Evolutionary conservation across 1,284 basidiomycete genomes (phyloP).

Genomic region (Cutaneotrichosporon dermatis): DNA sequence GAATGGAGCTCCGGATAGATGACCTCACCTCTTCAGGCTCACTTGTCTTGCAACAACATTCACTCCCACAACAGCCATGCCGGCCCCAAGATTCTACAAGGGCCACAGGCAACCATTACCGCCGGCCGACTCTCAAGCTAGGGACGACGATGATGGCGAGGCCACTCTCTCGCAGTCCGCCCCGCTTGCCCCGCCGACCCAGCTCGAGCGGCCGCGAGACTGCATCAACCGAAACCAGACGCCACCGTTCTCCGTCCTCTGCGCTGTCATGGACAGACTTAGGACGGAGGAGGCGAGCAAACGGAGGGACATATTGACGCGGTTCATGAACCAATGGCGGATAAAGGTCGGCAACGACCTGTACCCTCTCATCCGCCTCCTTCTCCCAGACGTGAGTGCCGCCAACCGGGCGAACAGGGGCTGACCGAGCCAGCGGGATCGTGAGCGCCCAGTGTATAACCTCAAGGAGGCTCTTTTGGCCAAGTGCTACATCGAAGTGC

Average conservation of each 20-base stretch:
- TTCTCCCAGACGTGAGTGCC: conserved; percentile 51
- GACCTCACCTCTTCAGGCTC: no score
- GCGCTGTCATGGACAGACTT: conserved; percentile 45
- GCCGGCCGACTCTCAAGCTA: not conserved
- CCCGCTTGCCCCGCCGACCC: conserved; percentile 22
- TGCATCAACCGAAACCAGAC: conserved; percentile 46
- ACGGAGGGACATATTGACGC: conserved; percentile 35
- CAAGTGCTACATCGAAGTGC: conserved; percentile 80
- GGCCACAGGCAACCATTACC: not conserved
- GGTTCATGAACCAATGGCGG: conserved; percentile 48
- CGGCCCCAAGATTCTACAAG: not conserved
- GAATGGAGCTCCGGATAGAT: no score
- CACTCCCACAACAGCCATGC: not conserved
- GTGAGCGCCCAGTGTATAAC: conserved; percentile 81
- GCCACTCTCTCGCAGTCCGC: not conserved
- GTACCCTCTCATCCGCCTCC: conserved; percentile 51
- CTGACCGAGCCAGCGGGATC: conserved; percentile 65
- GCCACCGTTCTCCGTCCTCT: conserved; percentile 45
- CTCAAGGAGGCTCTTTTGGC: conserved; percentile 87
- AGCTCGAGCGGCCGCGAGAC: conserved; percentile 43
- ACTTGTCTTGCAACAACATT: no score
- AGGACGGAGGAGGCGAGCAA: conserved; percentile 40
- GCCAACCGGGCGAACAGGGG: not conserved
- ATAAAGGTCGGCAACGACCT: conserved; percentile 51
- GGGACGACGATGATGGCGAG: not conserved